These are phyloP conservation scores for Fusarium nygamai DNA, from an alignment of 2,329 filamentous ascomycete species.

Conservation along the genomic window DNA sequence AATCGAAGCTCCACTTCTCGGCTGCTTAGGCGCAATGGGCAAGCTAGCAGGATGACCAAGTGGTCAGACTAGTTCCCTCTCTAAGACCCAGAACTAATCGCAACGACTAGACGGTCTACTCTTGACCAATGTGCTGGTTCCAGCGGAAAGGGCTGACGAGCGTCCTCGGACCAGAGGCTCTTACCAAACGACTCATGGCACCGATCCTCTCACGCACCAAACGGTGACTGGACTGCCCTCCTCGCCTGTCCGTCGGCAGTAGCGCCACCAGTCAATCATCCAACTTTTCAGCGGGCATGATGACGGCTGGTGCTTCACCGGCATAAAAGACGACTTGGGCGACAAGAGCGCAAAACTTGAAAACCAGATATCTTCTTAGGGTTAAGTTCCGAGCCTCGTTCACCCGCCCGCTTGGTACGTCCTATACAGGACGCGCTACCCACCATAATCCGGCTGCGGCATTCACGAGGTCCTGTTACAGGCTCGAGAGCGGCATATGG, in stretches of 20 bases:
- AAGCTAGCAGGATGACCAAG: slow-evolving; percentile 36
- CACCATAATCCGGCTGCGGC: slow-evolving; percentile 59
- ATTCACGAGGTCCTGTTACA: slow-evolving; percentile 64
- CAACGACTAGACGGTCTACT: slow-evolving; percentile 52
- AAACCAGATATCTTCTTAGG: slow-evolving; percentile 83
- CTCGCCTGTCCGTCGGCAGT: slow-evolving; percentile 58
- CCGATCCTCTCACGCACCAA: slow-evolving; percentile 65
- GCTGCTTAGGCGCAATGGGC: slow-evolving; percentile 21
- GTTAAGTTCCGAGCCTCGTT: slow-evolving; percentile 92
- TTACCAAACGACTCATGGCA: slow-evolving; percentile 82
- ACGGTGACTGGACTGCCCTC: slow-evolving; percentile 67
- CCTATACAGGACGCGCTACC: slow-evolving; percentile 40
- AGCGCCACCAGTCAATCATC: slow-evolving; percentile 46
- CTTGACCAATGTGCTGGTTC: slow-evolving; percentile 65
- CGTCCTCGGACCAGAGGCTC: slow-evolving; percentile 75
- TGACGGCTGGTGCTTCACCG: slow-evolving; percentile 45
- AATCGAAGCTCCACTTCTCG: slow-evolving; percentile 56
- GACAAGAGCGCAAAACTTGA: slow-evolving; percentile 77
- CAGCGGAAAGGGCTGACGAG: slow-evolving; percentile 79
- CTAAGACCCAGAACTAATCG: slow-evolving; percentile 38
- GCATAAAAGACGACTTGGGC: slow-evolving; percentile 75
- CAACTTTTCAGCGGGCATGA: slow-evolving; percentile 62
- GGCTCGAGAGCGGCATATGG: slow-evolving; percentile 69
- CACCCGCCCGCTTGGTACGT: slow-evolving; percentile 60
- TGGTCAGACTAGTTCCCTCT: slow-evolving; percentile 36